Conservation (phyloP, 2,329 filamentous ascomycete species). For the Colletotrichum sp. region DNA sequence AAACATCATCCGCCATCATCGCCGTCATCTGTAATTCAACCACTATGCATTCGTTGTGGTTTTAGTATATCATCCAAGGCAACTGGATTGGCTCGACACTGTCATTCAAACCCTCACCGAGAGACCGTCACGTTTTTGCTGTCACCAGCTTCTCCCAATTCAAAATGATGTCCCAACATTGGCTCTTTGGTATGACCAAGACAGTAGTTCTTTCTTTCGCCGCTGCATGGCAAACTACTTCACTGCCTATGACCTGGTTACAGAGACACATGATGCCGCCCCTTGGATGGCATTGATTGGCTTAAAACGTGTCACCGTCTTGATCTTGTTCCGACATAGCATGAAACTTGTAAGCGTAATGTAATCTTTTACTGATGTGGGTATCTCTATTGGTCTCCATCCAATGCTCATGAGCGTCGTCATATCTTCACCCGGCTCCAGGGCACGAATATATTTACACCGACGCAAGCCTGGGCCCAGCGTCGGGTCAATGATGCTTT, state of each 20-base stretch:
- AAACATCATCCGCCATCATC: neutral
- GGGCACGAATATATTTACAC: neutral
- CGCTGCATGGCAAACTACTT: fast-evolving
- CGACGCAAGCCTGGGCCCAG: neutral
- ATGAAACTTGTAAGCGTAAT: neutral
- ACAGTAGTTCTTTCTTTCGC: neutral
- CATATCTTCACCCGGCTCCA: neutral
- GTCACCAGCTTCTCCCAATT: neutral
- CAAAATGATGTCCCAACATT: neutral
- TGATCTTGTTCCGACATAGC: fast-evolving
- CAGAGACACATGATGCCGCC: neutral
- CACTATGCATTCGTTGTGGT: fast-evolving
- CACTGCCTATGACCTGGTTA: neutral
- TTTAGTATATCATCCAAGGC: neutral
- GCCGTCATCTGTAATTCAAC: too few relatives aligned
- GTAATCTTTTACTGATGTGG: neutral
- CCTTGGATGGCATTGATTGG: fast-evolving
- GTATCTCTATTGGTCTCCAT: conserved; percentile 12
- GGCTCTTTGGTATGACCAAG: neutral
- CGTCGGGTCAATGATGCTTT: neutral
- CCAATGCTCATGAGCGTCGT: neutral
- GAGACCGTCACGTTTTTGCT: too few relatives aligned
- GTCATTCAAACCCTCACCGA: neutral
- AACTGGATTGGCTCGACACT: fast-evolving
- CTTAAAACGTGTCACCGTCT: neutral